Base-by-base conservation (phyloP, 192 early-diverging fungal genomes). In the Linnemannia elongata region DNA sequence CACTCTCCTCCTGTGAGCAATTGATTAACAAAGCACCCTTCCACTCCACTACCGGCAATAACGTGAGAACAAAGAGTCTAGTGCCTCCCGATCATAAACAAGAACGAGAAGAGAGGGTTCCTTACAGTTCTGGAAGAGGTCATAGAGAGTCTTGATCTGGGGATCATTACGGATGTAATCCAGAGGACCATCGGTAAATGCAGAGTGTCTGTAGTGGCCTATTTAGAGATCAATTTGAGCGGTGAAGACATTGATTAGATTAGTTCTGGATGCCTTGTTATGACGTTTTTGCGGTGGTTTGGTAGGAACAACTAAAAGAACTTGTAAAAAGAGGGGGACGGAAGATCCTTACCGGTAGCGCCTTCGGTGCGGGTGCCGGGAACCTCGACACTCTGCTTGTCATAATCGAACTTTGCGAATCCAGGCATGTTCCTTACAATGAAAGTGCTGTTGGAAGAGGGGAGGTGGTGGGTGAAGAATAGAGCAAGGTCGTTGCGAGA, bases 351-450 rank as follows among this genome's bases (percentile, higher is more conserved):
- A 55, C 74, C 90, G n/a, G 91, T 90, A 74, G 88, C 87, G 24
- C 91, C 91, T 60, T 87, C 84, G 17, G 77, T 74, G 71, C 84
- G 80, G 7, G 82, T 82, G 49, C 82, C 81, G 15, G 91, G 91
- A 18, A 90, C 68, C 71, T 89, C 91, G 71, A 90, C 60, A 30
- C 47, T 36, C 30, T 75, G 54, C 49, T 75, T 42, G 9, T 75
- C 74, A 22, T 12, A 33, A 18, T 73, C 49, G 45, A 73, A 73
- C 72, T 73, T 41, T 24, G 27, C 30, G 44, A 73, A 73, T 30
- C 24, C 44, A 27, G 72, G 72, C 72, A 73, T 75, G n/a, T 0
- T 36, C 6, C 38, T 52, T 12, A 20, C 1, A 27, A 47, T 2
- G 70, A 41, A 39, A 10, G 30, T 18, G 20, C 15, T 72, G 60